Base-by-base conservation (phyloP, 257 asterid species). In the Solanum stenotomum region DNA sequence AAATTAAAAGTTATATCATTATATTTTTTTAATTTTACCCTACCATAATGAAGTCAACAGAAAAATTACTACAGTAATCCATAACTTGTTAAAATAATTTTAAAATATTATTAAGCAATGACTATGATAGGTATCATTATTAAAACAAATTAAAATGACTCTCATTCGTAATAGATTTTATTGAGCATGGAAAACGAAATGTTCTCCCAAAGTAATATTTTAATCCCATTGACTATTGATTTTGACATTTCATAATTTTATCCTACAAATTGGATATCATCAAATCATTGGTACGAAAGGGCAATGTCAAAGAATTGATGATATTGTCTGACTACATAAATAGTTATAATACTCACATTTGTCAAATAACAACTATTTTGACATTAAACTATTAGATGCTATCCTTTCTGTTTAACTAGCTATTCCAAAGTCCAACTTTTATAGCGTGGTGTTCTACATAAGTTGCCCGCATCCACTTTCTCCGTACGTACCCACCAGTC, bases 61-160 rank as follows among this genome's bases (percentile, higher is more conserved):
- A 44, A 13, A 44, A 44, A 44, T 12, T 4, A 44, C 4, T 44
- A 11, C 16, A 4, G 6, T 42, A 42, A 18, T 18, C 4, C 4
- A 20, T 8, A 59, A 59, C 12, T 7, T 59, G 27, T 59, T 8
- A 20, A 59, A 20, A 59, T 59, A 20, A 59, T 59, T 59, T 15
- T 0, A 59, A 20, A 20, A 59, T 59, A 59, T 22, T 22, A 22
- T 22, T 3, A 59, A 59, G 8, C 2, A 0, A 0, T 3, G 2
- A 59, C 5, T 20, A 59, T 9, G 4, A 3, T 18, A 6, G 67
- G 1, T 23, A 59, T 59, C 67, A 22, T 59, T 13, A 20, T 59
- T 0, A 59, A 20, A 59, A 59, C 5, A 59, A 59, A 59, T 59
- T 59, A 22, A 59, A 22, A 59, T 59, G 27, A 59, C 25, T 59